Evolutionary conservation across 2,329 filamentous ascomycete species (phyloP).

Genomic region (Hyphodiscus sp.): DNA sequence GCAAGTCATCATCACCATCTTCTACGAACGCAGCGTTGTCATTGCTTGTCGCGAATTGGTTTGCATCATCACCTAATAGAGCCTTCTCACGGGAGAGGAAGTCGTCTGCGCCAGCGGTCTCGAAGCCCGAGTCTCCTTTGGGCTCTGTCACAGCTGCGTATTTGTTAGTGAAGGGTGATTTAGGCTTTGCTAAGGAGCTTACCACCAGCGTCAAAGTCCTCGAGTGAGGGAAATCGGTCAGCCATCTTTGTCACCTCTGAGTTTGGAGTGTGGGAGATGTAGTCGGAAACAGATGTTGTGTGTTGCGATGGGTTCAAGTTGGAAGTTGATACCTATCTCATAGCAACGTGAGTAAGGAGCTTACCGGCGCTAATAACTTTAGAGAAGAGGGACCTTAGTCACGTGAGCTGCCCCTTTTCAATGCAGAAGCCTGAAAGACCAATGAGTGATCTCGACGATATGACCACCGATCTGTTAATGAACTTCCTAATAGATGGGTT

Average conservation of each 20-base stretch:
- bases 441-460: background rate
- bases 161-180: constrained; percentile 18
- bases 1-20: constrained; percentile 63
- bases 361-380: constrained; percentile 9
- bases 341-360: constrained; percentile 1
- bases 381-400: background rate
- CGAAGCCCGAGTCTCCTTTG: constrained; percentile 40
- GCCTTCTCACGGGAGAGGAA: constrained; percentile 88
- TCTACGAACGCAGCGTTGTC: constrained; percentile 62
- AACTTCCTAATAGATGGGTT: no score
- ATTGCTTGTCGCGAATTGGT: constrained; percentile 75
- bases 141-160: constrained; percentile 59
- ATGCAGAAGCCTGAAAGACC: background rate
- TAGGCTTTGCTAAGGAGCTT: constrained; percentile 12
- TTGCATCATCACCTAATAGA: constrained; percentile 84
- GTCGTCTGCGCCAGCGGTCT: constrained; percentile 62
- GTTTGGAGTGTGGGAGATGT: constrained; percentile 4
- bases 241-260: constrained; percentile 39
- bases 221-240: constrained; percentile 53
- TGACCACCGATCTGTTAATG: background rate
- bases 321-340: background rate
- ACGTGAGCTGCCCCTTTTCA: background rate
- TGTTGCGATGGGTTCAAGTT: background rate
- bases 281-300: constrained; percentile 5
- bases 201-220: constrained; percentile 51